Evolutionary conservation across 306 rosid species (phyloP).

Genomic region (Quercus robur): DNA sequence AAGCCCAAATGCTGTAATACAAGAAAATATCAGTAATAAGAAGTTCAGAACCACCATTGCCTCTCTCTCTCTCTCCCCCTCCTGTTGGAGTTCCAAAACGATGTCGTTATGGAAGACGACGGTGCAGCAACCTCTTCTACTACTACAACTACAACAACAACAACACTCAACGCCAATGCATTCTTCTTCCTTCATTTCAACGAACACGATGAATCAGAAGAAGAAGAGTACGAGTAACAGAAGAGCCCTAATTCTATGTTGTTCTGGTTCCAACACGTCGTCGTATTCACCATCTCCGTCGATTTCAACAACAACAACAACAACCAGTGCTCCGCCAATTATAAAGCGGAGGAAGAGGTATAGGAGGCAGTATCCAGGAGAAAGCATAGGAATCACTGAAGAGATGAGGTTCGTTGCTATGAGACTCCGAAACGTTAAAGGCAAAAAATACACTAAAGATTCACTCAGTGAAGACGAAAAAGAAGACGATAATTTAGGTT

Average conservation of each 20-base stretch:
- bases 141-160: neutral
- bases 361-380: conserved; percentile 76
- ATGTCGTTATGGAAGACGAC: conserved; percentile 41
- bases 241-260: conserved; percentile 20
- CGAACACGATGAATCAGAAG: neutral
- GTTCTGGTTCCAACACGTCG: conserved; percentile 23
- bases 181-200: neutral
- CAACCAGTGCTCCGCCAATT: conserved; percentile 23
- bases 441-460: conserved; percentile 29
- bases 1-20: too few relatives aligned
- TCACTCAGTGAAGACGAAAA: conserved; percentile 10
- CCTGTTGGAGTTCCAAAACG: neutral
- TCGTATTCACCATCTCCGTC: conserved; percentile 20
- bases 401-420: conserved; percentile 94
- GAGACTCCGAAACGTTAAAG: conserved; percentile 60
- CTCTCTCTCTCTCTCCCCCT: neutral
- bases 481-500: neutral
- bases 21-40: too few relatives aligned
- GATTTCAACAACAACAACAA: neutral
- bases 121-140: neutral
- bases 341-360: conserved; percentile 49
- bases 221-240: neutral
- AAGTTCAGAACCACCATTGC: too few relatives aligned
- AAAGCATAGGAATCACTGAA: conserved; percentile 76
- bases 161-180: conserved; percentile 10